Percentiles rank a stretch among this genome's conserved stretches.
These are phyloP conservation scores for Chamaenerion angustifolium DNA, from an alignment of 345 rosid species.

Conservation along the genomic window DNA sequence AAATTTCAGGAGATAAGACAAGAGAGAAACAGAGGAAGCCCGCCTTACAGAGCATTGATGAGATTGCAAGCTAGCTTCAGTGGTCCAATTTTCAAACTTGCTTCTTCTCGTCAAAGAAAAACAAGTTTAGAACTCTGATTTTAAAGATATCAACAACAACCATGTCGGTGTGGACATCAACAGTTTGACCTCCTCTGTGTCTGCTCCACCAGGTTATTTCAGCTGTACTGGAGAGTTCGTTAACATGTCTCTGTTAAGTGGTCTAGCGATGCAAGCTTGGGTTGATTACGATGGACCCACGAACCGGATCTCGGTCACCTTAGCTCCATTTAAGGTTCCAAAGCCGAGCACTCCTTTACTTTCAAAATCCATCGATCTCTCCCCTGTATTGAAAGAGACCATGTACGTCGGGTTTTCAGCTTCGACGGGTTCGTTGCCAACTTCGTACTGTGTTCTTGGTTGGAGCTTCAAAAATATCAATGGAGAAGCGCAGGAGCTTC, in stretches of 20 bases:
- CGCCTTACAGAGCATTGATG: conserved; percentile 71
- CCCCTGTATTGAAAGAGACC: conserved; percentile 10
- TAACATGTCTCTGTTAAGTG: too few species aligned
- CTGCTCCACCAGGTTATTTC: too few species aligned
- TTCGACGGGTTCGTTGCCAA: conserved; percentile 30
- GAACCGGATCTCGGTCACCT: conserved; percentile 24
- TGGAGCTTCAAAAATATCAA: conserved; percentile 44
- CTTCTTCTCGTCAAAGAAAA: too few species aligned
- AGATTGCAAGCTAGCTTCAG: too few species aligned
- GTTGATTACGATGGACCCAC: conserved; percentile 22
- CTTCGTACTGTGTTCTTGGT: conserved; percentile 37
- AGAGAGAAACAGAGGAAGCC: conserved; percentile 51
- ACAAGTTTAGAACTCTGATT: conserved; percentile 18
- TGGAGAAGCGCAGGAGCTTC: conserved; percentile 25
- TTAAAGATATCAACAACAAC: conserved; percentile 25
- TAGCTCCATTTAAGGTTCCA: conserved; percentile 19
- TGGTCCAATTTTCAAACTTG: too few species aligned
- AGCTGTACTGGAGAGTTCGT: too few species aligned
- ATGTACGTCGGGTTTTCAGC: conserved; percentile 69
- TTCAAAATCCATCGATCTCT: conserved; percentile 26
- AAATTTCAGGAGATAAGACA: conserved; percentile 29
- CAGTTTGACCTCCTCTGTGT: conserved; percentile 6
- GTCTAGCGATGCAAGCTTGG: too few species aligned
- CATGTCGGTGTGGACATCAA: conserved; percentile 48
- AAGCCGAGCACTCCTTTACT: conserved; percentile 34